phyloP scores from a whole-genome alignment of 2,329 filamentous ascomycete species.

The Aureobasidium sp. region DNA sequence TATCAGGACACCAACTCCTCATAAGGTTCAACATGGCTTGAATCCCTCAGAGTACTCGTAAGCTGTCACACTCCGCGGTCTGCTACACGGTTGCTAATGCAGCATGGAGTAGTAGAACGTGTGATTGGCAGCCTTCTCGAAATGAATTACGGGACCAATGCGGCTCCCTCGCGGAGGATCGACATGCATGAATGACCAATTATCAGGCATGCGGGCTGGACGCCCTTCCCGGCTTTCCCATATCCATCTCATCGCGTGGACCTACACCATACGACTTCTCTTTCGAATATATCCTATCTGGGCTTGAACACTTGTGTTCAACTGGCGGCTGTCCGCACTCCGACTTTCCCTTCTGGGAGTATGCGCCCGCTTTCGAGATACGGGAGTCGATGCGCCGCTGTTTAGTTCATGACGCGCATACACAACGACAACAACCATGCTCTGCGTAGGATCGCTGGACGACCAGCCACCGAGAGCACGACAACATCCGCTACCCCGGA shows the following conservation, averaged over 20 bases:
- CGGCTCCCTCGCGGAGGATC: not conserved
- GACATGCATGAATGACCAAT: not conserved
- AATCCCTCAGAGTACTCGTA: not conserved
- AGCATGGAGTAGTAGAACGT: not conserved
- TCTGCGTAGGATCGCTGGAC: not conserved
- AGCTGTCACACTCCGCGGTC: not conserved
- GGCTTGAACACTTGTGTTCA: not conserved
- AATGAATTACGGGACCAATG: not conserved
- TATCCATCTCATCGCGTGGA: not conserved
- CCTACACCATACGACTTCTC: not conserved
- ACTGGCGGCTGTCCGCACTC: no score
- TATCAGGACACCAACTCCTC: slow-evolving; percentile 22
- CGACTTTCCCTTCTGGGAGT: not conserved
- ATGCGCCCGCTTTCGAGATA: not conserved
- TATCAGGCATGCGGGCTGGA: not conserved
- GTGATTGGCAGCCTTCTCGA: not conserved
- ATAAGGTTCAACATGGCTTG: not conserved
- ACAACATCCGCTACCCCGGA: not conserved
- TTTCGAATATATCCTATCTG: not conserved
- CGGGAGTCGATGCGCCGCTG: not conserved
- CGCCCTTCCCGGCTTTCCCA: not conserved
- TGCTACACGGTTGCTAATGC: not conserved
- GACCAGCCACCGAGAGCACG: not conserved
- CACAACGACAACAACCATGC: not conserved
- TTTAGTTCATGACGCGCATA: not conserved